Conservation (phyloP, 495 filamentous ascomycete genomes). For the Thozetella sp. region DNA sequence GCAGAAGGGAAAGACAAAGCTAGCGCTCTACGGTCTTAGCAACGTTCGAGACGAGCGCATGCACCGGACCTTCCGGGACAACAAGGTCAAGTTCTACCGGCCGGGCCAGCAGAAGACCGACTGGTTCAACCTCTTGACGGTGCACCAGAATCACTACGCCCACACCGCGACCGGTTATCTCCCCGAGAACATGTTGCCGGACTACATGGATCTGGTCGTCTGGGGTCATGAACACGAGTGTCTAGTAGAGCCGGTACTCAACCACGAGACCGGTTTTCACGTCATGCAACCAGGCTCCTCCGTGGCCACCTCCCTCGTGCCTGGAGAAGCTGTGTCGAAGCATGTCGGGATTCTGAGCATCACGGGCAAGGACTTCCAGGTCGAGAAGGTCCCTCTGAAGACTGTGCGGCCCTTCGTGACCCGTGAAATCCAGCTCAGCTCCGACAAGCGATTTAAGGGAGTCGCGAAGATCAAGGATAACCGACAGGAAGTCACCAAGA, state of each 20-base stretch:
- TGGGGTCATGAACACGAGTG: constrained; percentile 99
- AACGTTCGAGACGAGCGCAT: constrained; percentile 96
- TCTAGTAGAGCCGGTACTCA: constrained; percentile 77
- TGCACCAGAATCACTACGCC: constrained; percentile 95
- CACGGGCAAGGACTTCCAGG: constrained; percentile 77
- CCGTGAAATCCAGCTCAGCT: constrained; percentile 75
- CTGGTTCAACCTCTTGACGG: constrained; percentile 95
- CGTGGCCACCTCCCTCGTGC: constrained; percentile 87
- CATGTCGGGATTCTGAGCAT: constrained; percentile 85
- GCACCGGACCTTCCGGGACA: constrained; percentile 89
- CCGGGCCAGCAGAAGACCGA: constrained; percentile 81
- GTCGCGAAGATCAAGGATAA: constrained; percentile 82
- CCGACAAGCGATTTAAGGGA: constrained; percentile 75
- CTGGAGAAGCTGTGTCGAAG: constrained; percentile 90
- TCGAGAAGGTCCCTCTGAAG: constrained; percentile 82
- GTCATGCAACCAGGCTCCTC: constrained; percentile 98
- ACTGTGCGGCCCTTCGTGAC: constrained; percentile 91
- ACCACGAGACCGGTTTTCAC: constrained; percentile 85
- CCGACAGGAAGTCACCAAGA: constrained; percentile 72
- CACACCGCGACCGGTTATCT: constrained; percentile 89
- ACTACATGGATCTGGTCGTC: constrained; percentile 87
- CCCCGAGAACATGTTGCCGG: constrained; percentile 91
- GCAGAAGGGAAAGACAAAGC: constrained; percentile 91
- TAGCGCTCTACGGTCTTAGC: constrained; percentile 93
- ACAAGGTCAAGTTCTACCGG: constrained; percentile 90